Conservation (phyloP, 495 filamentous ascomycete species). For the Hyaloscypha bicolor region DNA sequence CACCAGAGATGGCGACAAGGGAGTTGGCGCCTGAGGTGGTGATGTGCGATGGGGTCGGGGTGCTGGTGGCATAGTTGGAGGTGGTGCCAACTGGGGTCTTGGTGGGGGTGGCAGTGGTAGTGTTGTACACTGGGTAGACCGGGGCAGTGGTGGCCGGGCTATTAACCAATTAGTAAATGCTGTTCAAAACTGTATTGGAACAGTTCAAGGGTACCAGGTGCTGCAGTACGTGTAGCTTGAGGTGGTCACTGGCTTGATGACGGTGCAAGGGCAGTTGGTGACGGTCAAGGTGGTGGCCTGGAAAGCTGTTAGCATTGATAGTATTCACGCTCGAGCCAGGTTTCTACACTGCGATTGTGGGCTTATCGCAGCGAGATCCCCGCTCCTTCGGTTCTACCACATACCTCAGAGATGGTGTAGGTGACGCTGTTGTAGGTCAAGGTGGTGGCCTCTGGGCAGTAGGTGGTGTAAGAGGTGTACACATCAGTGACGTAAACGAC, state of each 20-base stretch:
- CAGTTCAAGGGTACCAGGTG: constrained; percentile 55
- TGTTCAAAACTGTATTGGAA: constrained; percentile 20
- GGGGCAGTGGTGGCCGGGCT: constrained; percentile 11
- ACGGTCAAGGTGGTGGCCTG: constrained; percentile 79
- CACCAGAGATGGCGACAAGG: constrained; percentile 60
- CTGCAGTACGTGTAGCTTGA: constrained; percentile 65
- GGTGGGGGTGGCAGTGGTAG: constrained; percentile 18
- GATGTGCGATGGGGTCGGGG: constrained; percentile 45
- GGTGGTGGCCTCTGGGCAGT: constrained; percentile 77
- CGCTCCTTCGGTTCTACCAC: neutral
- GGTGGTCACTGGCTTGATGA: constrained; percentile 69
- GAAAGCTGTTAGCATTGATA: constrained; percentile 25
- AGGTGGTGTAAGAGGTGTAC: constrained; percentile 80
- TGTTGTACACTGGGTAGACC: constrained; percentile 13
- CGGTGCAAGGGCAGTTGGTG: constrained; percentile 76
- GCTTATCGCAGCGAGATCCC: neutral
- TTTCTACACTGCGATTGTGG: neutral
- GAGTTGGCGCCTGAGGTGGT: constrained; percentile 66
- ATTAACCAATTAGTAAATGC: constrained; percentile 24
- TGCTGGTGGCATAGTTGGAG: constrained; percentile 31
- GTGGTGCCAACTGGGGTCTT: constrained; percentile 33
- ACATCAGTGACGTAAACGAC: constrained; percentile 71
- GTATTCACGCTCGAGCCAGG: neutral
- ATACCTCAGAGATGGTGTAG: constrained; percentile 76
- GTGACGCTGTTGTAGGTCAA: constrained; percentile 70